Conservation (phyloP, 1,139 yeast genomes). For the Hyphopichia wangnamkhiaoensis region DNA sequence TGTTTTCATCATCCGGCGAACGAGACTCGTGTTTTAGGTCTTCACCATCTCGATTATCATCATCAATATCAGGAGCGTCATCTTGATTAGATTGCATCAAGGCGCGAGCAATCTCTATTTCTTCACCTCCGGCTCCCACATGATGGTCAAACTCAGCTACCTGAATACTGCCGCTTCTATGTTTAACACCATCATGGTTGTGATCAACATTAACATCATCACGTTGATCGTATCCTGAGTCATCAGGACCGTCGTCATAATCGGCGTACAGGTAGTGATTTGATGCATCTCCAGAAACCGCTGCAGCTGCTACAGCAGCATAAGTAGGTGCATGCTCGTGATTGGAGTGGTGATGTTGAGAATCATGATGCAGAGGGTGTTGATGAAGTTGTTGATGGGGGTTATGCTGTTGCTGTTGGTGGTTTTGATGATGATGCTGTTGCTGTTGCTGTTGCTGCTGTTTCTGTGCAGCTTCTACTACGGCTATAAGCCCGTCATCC, state of each 20-base stretch:
- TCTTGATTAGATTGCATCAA: constrained; percentile 56
- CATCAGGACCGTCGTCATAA: constrained; percentile 22
- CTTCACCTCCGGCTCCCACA: constrained; percentile 55
- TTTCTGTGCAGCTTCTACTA: constrained; percentile 64
- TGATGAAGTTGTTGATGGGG: constrained; percentile 7
- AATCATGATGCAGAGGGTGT: constrained; percentile 11
- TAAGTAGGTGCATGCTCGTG: constrained; percentile 22
- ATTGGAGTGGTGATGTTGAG: constrained; percentile 7
- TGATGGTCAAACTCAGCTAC: constrained; percentile 51
- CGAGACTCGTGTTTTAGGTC: constrained; percentile 6
- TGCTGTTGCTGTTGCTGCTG: constrained; percentile 28
- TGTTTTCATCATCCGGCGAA: constrained; percentile 19
- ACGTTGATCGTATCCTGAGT: constrained; percentile 7
- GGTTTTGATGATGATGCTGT: constrained; percentile 14
- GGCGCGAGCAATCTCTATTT: constrained; percentile 67
- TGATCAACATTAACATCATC: constrained; percentile 5
- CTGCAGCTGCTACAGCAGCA: constrained; percentile 48
- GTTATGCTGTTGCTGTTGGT: constrained; percentile 10
- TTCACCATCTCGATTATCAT: constrained; percentile 6
- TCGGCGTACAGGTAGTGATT: constrained; percentile 22
- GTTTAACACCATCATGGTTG: constrained; percentile 12
- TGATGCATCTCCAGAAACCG: constrained; percentile 23
- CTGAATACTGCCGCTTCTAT: constrained; percentile 31
- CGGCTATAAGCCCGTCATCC: constrained; percentile 63
- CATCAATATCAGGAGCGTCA: constrained; percentile 7